Percentiles rank a stretch among this genome's conserved stretches.
Evolutionary conservation across 164 flowering plant genomes (phyloP).

Genomic region (Paratinospora sagittata): DNA sequence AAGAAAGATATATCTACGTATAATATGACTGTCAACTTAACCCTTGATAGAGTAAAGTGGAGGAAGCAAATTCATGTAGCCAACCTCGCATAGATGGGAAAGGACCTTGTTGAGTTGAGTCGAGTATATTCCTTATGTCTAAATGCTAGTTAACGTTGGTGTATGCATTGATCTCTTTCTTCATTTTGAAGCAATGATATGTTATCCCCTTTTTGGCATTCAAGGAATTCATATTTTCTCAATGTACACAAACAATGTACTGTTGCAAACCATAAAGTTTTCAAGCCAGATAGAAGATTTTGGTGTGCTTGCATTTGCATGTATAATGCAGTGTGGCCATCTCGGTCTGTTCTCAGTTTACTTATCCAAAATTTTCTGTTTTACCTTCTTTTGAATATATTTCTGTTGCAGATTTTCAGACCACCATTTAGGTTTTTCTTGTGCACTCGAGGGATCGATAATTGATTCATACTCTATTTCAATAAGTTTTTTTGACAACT

Average conservation of each 20-base stretch:
- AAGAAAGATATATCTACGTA: no score
- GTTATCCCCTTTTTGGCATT: not conserved
- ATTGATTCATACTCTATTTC: not conserved
- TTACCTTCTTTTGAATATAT: not conserved
- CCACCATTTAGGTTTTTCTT: not conserved
- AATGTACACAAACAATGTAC: no score
- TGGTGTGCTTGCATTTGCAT: not conserved
- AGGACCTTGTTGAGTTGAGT: no score
- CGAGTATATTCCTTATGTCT: no score
- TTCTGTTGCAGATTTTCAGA: not conserved
- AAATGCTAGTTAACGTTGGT: not conserved
- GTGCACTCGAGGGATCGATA: not conserved
- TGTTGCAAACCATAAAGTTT: not conserved
- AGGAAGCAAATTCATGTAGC: no score
- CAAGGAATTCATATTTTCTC: not conserved
- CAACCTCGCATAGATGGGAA: no score
- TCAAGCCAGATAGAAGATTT: not conserved
- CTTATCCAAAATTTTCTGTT: not conserved
- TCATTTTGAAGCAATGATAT: not conserved
- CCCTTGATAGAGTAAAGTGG: no score
- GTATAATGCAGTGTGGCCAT: not conserved
- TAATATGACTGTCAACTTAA: no score
- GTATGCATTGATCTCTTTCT: not conserved
- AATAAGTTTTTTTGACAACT: slow-evolving; percentile 1
- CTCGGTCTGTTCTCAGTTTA: not conserved